phyloP scores from a whole-genome alignment of 352 stramenopile species.

The Pythium pyrilobum region DNA sequence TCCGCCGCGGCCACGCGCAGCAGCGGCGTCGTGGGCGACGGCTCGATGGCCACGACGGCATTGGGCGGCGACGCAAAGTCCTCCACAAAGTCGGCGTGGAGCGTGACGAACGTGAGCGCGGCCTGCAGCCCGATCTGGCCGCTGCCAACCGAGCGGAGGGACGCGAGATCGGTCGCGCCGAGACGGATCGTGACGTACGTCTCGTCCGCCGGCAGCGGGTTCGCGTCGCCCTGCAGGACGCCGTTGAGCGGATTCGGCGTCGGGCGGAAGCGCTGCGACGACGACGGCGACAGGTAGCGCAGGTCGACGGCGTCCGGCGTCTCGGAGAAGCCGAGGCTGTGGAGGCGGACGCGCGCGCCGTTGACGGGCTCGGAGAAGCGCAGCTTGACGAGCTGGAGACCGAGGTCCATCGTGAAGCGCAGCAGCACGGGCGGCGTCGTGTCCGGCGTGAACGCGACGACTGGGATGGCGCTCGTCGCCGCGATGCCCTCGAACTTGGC shows the following conservation, averaged over 20 bases:
- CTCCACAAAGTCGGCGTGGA: constrained; percentile 28
- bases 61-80: constrained; percentile 48
- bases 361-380: constrained; percentile 69
- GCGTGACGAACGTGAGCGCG: constrained; percentile 44
- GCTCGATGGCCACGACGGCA: constrained; percentile 19
- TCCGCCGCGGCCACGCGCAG: constrained; percentile 37
- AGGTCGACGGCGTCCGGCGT: constrained; percentile 23
- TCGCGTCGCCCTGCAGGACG: constrained; percentile 32
- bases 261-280: constrained; percentile 39
- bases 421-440: constrained; percentile 35
- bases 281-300: constrained; percentile 32
- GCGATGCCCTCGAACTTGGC: constrained; percentile 15
- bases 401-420: constrained; percentile 55
- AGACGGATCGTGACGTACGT: constrained; percentile 64
- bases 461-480: constrained; percentile 17
- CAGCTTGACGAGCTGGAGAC: constrained; percentile 47
- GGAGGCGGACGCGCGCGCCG: constrained; percentile 24
- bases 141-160: constrained; percentile 31
- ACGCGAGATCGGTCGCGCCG: constrained; percentile 28
- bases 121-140: constrained; percentile 41
- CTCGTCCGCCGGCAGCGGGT: constrained; percentile 46
- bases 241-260: constrained; percentile 44
- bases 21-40: constrained; percentile 11
- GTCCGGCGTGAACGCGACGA: constrained; percentile 39
- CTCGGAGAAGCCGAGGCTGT: constrained; percentile 40